These are phyloP conservation scores for Rhododendron williamsianum DNA, from an alignment of 148 eudicot genomes.

Conservation along the genomic window DNA sequence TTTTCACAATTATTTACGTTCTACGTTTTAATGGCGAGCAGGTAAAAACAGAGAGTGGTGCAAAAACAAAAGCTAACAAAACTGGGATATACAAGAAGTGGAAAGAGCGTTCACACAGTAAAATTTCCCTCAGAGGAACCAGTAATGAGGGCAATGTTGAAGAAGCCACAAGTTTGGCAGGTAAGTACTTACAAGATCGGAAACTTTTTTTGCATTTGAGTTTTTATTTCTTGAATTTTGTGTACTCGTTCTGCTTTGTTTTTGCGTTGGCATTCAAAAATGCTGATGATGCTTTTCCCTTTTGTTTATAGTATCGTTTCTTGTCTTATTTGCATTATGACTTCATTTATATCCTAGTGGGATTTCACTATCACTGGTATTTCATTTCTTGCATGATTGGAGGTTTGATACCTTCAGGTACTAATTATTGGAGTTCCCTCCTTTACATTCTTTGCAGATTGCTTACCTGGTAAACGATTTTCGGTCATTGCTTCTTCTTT, in stretches of 20 bases:
- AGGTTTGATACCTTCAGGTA: neutral
- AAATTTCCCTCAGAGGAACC: conserved; percentile 44
- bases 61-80: conserved; percentile 57
- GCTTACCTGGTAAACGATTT: neutral
- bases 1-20: neutral
- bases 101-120: conserved; percentile 72
- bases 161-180: conserved; percentile 35
- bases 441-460: neutral
- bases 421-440: neutral
- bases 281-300: neutral
- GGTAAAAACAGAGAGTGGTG: conserved; percentile 87
- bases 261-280: neutral
- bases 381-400: neutral
- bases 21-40: conserved; percentile 22
- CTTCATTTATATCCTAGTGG: neutral
- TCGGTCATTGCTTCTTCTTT: neutral
- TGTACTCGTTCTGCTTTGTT: neutral
- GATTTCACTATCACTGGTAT: neutral
- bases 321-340: neutral
- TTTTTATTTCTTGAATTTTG: neutral
- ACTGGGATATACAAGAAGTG: conserved; percentile 89
- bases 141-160: conserved; percentile 32
- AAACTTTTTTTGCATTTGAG: neutral
- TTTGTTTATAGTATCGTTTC: neutral
- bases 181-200: conserved; percentile 22